These are phyloP conservation scores for Hypoxylon perforatum DNA, from an alignment of 495 filamentous ascomycete genomes.

Conservation along the genomic window DNA sequence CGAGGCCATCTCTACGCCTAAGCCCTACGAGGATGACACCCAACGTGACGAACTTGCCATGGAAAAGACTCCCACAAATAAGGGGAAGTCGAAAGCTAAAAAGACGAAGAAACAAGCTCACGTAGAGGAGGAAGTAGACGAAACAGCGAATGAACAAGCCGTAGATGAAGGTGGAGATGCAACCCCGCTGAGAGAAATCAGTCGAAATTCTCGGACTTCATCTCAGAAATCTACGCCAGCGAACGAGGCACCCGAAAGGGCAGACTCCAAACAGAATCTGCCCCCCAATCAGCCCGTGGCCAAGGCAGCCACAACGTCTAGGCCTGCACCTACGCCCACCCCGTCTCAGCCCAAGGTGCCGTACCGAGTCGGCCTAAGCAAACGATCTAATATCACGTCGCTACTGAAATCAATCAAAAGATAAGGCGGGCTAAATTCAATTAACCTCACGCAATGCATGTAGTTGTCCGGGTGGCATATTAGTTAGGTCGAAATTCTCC, in stretches of 20 bases:
- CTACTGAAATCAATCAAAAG: conserved; percentile 73
- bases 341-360: conserved; percentile 57
- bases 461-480: not conserved
- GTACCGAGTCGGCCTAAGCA: conserved; percentile 76
- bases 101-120: conserved; percentile 7
- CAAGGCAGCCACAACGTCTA: conserved; percentile 20
- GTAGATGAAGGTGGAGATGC: conserved; percentile 9
- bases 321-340: conserved; percentile 12
- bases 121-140: conserved; percentile 6
- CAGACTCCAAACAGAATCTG: conserved; percentile 9
- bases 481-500: not conserved
- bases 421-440: conserved; percentile 43
- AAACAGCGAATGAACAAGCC: not conserved
- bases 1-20: not conserved
- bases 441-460: not conserved
- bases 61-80: not conserved
- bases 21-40: not conserved
- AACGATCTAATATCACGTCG: conserved; percentile 71
- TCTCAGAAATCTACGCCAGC: conserved; percentile 19
- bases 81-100: conserved; percentile 13
- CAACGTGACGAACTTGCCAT: not conserved
- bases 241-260: conserved; percentile 9
- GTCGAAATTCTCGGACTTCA: conserved; percentile 28
- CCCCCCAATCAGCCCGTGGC: conserved; percentile 14
- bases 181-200: conserved; percentile 31